Evolutionary conservation across 305 asterid species (phyloP).

Genomic region (Nicotiana rustica): DNA sequence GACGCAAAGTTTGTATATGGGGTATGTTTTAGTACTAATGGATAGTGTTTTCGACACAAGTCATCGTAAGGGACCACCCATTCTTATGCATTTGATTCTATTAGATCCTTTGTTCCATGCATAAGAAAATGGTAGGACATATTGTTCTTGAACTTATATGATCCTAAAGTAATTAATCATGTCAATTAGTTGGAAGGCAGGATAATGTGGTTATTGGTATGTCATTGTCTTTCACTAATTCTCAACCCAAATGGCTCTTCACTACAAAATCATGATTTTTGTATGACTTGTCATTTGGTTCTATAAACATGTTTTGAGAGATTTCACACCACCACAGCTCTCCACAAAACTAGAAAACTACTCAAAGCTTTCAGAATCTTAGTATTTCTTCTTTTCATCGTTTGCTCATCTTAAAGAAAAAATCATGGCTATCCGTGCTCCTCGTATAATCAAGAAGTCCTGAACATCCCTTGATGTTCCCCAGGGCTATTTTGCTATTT

Average conservation of each 20-base stretch:
- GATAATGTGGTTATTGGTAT: background rate
- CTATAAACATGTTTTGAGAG: background rate
- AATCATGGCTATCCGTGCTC: background rate
- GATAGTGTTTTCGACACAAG: background rate
- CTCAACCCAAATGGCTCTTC: background rate
- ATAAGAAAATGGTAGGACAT: background rate
- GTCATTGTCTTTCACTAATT: background rate
- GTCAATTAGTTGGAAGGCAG: too few relatives aligned
- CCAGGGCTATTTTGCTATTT: constrained; percentile 27
- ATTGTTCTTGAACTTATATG: background rate
- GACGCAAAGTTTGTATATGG: background rate
- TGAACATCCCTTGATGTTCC: background rate
- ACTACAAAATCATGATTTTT: background rate
- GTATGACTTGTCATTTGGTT: background rate
- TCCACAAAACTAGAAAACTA: background rate
- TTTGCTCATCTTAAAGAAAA: background rate
- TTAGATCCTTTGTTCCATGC: background rate
- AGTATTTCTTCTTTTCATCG: background rate
- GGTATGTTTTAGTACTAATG: background rate
- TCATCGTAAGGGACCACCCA: background rate
- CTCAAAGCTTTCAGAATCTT: background rate
- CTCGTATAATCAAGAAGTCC: background rate
- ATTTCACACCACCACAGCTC: background rate
- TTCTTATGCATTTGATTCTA: background rate
- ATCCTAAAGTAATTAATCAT: too few relatives aligned